phyloP scores from a whole-genome alignment of 2,329 filamentous ascomycete genomes.

The Fusarium chaquense region DNA sequence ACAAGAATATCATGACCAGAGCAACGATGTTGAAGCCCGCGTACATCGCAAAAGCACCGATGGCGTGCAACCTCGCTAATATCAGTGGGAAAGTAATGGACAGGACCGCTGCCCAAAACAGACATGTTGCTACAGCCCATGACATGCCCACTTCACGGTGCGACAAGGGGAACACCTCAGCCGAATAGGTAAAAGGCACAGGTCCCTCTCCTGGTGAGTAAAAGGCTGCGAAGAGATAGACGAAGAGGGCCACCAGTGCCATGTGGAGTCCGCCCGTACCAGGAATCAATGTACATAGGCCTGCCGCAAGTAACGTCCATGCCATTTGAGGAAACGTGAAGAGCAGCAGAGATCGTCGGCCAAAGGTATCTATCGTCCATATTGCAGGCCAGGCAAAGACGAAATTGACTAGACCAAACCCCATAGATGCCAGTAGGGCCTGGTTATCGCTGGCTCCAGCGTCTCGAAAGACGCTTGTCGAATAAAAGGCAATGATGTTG shows the following conservation, averaged over 20 bases:
- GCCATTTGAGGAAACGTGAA: constrained; percentile 60
- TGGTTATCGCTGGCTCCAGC: constrained; percentile 67
- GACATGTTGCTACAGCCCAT: constrained; percentile 74
- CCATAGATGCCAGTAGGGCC: constrained; percentile 70
- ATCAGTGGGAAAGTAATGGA: constrained; percentile 74
- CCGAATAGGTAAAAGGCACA: constrained; percentile 76
- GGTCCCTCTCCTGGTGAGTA: constrained; percentile 70
- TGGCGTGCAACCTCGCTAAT: constrained; percentile 57
- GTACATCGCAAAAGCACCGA: constrained; percentile 67
- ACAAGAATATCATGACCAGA: constrained; percentile 67
- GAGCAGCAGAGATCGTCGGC: constrained; percentile 62
- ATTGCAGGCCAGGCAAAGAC: constrained; percentile 69
- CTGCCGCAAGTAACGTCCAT: constrained; percentile 55
- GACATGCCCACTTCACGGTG: constrained; percentile 80
- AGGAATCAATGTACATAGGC: constrained; percentile 66
- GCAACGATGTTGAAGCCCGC: constrained; percentile 67
- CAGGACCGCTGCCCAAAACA: constrained; percentile 70
- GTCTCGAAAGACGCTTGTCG: constrained; percentile 70
- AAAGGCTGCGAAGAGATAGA: constrained; percentile 67
- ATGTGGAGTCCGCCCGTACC: constrained; percentile 50
- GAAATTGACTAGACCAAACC: constrained; percentile 70
- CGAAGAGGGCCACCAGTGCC: constrained; percentile 66
- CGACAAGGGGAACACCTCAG: constrained; percentile 77
- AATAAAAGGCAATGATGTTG: constrained; percentile 84
- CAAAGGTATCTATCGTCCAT: constrained; percentile 70